Conservation (phyloP, 768 basidiomycete species). For the Rhizopogon salebrosus region DNA sequence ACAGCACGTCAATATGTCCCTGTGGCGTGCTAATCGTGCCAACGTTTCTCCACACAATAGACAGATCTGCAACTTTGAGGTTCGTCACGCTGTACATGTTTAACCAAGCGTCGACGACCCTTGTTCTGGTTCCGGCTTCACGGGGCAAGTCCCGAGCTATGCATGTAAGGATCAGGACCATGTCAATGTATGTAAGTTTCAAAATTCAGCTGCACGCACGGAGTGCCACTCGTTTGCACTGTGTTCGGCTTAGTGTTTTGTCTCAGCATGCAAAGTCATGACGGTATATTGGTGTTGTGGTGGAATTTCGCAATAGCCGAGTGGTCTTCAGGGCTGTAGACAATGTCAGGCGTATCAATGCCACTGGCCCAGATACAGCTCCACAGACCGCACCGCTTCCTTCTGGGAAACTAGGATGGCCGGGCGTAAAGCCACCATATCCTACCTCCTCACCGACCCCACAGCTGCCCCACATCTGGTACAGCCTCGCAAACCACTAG, state of each 20-base stretch:
- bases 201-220: conserved; percentile 10
- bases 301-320: conserved; percentile 26
- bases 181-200: background rate
- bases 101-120: conserved; percentile 62
- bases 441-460: too few relatives aligned
- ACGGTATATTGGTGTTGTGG: conserved; percentile 15
- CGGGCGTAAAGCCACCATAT: too few relatives aligned
- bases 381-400: conserved; percentile 24
- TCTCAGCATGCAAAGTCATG: background rate
- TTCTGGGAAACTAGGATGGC: conserved; percentile 17
- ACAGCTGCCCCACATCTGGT: too few relatives aligned
- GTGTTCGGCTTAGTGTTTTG: background rate
- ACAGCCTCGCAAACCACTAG: too few relatives aligned
- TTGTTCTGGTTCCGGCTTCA: conserved; percentile 52
- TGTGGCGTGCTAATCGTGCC: conserved; percentile 18
- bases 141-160: conserved; percentile 62
- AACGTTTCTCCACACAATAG: conserved; percentile 35
- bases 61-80: conserved; percentile 56
- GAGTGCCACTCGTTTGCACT: conserved; percentile 30
- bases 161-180: background rate
- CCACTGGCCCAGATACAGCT: conserved; percentile 12
- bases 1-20: background rate
- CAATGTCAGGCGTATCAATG: conserved; percentile 24
- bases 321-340: conserved; percentile 31
- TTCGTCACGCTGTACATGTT: conserved; percentile 57